Base-by-base conservation (phyloP, 345 rosid genomes). In the Camelina sativa region DNA sequence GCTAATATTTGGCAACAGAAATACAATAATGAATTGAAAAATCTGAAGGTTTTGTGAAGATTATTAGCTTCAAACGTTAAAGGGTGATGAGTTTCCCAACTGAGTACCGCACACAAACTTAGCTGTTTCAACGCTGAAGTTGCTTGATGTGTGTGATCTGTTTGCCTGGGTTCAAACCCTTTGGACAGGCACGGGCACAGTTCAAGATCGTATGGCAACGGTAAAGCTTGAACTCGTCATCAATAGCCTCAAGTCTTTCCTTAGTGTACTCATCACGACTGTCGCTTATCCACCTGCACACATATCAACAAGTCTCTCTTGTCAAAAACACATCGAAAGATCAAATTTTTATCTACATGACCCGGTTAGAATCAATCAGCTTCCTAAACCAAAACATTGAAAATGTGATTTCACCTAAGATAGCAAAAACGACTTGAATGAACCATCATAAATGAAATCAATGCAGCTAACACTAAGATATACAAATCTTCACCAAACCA, bases 121-220 rank as follows among this genome's bases (percentile, higher is more conserved):
- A 58, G 67, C 54, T 68, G 54, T 12, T 43, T 76, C 19, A 76
- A 37, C 50, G 81, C 77, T 90, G 85, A 72, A 92, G 97, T 51
- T 81, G 81, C 84, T 96, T 96, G 88, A 96, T 92, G 71, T 90
- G 80, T 53, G 47, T 20, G 67, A 96, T 96, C 88, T 96, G 88
- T 81, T 90, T 90, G 38, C 97, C 99, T 40, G 99, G 99, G 73
- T 91, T 96, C 87, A 96, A 80, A 12, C 99, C 99, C 80, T 96
- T 96, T 30, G 99, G 99, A 79, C 99, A 96, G 20, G 99, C 99
- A 41, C 90, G 90, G 2, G 98, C 94, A 78, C 99, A 95, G 72
- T 92, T 95, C 96, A 95, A 74, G 71, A 95, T 92, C 11, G 98
- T 89, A 78, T 92, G 97, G 85, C 99, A 95, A 8, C 97, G 87